Percentiles rank a stretch among this genome's conserved stretches.
Evolutionary conservation across 768 basidiomycete genomes (phyloP).

Genomic region (Boletus reticuloceps): DNA sequence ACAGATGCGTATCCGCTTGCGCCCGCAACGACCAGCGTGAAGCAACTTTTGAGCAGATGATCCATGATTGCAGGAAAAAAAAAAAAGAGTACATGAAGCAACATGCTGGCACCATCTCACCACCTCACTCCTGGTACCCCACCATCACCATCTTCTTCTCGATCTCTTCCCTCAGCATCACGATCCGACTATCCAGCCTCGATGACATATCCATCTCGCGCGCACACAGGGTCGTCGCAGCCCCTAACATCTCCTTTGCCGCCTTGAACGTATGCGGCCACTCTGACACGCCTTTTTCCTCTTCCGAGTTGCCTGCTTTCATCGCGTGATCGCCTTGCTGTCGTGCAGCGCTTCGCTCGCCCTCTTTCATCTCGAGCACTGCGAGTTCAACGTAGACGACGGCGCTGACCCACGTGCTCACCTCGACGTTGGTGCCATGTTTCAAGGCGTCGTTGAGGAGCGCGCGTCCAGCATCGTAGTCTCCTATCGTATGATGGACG

Average conservation of each 20-base stretch:
- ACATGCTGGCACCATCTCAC: too few relatives aligned
- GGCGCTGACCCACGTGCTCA: slow-evolving; percentile 66
- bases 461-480: slow-evolving; percentile 41
- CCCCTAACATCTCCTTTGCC: slow-evolving; percentile 51
- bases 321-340: slow-evolving; percentile 29
- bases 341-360: slow-evolving; percentile 35
- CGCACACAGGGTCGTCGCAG: slow-evolving; percentile 45
- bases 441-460: slow-evolving; percentile 53
- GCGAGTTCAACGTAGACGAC: slow-evolving; percentile 69
- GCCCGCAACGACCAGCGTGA: too few relatives aligned
- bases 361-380: slow-evolving; percentile 65
- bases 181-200: slow-evolving; percentile 65
- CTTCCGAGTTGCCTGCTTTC: neutral
- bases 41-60: too few relatives aligned
- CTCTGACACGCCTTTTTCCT: slow-evolving; percentile 9
- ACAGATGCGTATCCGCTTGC: too few relatives aligned
- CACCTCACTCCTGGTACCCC: slow-evolving; percentile 17
- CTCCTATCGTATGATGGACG: slow-evolving; percentile 55
- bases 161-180: slow-evolving; percentile 72
- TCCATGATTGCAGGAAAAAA: too few relatives aligned
- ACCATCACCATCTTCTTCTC: slow-evolving; percentile 53
- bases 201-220: slow-evolving; percentile 61
- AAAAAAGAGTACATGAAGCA: too few relatives aligned
- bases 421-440: slow-evolving; percentile 39
- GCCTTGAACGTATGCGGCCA: slow-evolving; percentile 51